Conservation (phyloP, 495 filamentous ascomycete species). For the Gamarada debralockiae region DNA sequence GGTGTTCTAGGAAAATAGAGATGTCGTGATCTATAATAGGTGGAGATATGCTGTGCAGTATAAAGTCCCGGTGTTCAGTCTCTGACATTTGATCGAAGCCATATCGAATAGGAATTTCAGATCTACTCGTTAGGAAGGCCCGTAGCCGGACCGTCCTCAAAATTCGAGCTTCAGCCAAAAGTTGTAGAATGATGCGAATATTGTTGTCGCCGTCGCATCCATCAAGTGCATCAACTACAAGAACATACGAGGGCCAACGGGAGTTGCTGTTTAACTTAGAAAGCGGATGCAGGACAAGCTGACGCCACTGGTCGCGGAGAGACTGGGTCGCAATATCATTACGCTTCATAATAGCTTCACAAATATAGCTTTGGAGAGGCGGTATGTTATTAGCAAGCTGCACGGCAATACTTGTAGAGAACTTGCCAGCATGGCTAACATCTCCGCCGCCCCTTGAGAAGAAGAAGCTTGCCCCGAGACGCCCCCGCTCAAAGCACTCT, state of each 20-base stretch:
- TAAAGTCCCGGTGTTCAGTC: not conserved
- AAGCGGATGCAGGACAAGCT: not conserved
- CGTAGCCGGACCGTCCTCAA: not conserved
- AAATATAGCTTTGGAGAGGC: not conserved
- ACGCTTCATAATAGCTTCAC: not conserved
- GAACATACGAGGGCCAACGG: not conserved
- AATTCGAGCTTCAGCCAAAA: not conserved
- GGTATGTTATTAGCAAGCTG: not conserved
- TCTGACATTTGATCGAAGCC: not conserved
- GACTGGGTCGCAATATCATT: not conserved
- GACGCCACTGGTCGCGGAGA: not conserved
- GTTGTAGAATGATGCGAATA: too few species aligned
- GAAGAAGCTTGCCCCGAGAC: too few species aligned
- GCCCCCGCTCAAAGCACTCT: too few species aligned
- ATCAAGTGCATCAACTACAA: not conserved
- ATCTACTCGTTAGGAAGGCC: too few species aligned
- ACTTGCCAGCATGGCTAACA: too few species aligned
- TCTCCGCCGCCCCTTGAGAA: slow-evolving; percentile 1
- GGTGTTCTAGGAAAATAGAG: too few species aligned
- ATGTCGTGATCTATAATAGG: not conserved
- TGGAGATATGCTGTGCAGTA: not conserved
- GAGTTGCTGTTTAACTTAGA: not conserved
- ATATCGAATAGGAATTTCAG: not conserved
- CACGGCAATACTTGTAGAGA: slow-evolving; percentile 3
- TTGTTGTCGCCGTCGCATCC: too few species aligned